Conservation (phyloP, 2,329 filamentous ascomycete genomes). For the Colletotrichum sp. region DNA sequence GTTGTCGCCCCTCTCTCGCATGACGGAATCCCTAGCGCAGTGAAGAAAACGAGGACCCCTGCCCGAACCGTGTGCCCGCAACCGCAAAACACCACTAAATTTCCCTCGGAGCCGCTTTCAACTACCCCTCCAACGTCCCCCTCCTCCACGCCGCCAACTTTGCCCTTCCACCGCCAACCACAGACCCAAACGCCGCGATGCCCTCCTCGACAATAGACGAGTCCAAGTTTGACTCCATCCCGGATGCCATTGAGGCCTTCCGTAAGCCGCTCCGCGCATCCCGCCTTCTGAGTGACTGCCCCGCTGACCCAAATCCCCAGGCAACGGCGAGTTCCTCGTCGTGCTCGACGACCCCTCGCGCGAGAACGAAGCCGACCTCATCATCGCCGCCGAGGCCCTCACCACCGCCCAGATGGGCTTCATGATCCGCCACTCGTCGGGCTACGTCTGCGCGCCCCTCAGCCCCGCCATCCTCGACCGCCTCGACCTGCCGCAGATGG, state of each 20-base stretch:
- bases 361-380: slow-evolving; percentile 98
- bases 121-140: slow-evolving; percentile 2
- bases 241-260: slow-evolving; percentile 68
- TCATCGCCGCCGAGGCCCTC: slow-evolving; percentile 86
- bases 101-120: neutral
- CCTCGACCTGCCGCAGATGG: slow-evolving; percentile 90
- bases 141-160: neutral
- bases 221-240: slow-evolving; percentile 68
- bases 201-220: slow-evolving; percentile 54
- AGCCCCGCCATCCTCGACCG: slow-evolving; percentile 69
- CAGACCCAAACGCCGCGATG: slow-evolving; percentile 42
- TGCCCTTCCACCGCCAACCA: neutral
- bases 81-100: neutral
- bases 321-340: slow-evolving; percentile 88
- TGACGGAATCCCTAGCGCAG: slow-evolving; percentile 7
- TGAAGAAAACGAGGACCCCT: neutral
- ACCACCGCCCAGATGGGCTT: slow-evolving; percentile 94
- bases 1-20: neutral
- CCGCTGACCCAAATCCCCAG: slow-evolving; percentile 40
- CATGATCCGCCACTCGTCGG: slow-evolving; percentile 89
- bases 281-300: neutral
- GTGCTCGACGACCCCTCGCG: slow-evolving; percentile 91
- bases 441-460: slow-evolving; percentile 90
- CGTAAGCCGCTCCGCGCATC: slow-evolving; percentile 47
- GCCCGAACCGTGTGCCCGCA: neutral